Evolutionary conservation across 306 rosid genomes (phyloP), one percentile per base, ranked within the genome.

Genomic region (Cicer arietinum): DNA sequence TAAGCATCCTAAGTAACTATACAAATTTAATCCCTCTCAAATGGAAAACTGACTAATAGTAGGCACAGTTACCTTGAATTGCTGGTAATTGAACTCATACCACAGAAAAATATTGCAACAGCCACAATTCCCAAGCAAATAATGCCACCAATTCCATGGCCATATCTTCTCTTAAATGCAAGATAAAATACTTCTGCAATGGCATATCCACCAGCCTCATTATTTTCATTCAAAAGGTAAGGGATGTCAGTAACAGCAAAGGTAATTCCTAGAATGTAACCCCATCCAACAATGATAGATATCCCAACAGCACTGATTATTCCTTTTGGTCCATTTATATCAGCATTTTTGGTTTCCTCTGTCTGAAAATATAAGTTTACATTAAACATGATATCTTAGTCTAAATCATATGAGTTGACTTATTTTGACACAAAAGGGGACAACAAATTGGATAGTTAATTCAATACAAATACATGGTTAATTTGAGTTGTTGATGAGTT

Each of bases 41-140:
- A 50, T 13, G 72, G 43, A 65, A 81, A 45, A 43, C 10, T 11
- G 18, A 13, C 20, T 10, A 50, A 76, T 18, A 77, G 69, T 44
- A 39, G 4, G 70, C 7, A 6, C 7, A 13, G 63, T 48, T 89
- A 90, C 99, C 99, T 94, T 43, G 99, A 94, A 88, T 94, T 94
- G 85, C 96, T 90, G 10, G 99, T 94, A 79, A 94, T 86, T 18
- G 99, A 94, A 76, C 99, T 90, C 97, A 94, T 92, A 13, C 99
- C 99, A 79, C 99, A 91, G 86, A 94, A 94, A 77, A 94, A 94
- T 67, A 92, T 92, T 59, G 97, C 97, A 73, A 92, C 81, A 20
- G 90, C 96, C 80, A 94, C 88, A 64, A 92, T 86, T 54, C 87
- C 92, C 79, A 94, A 85, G 90, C 99, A 94, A 71, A 90, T 50